A percentile compares a stretch with the other conserved stretches of the same genome.
phyloP scores from a whole-genome alignment of 2,329 filamentous ascomycete species.

The Colletotrichum phormii region DNA sequence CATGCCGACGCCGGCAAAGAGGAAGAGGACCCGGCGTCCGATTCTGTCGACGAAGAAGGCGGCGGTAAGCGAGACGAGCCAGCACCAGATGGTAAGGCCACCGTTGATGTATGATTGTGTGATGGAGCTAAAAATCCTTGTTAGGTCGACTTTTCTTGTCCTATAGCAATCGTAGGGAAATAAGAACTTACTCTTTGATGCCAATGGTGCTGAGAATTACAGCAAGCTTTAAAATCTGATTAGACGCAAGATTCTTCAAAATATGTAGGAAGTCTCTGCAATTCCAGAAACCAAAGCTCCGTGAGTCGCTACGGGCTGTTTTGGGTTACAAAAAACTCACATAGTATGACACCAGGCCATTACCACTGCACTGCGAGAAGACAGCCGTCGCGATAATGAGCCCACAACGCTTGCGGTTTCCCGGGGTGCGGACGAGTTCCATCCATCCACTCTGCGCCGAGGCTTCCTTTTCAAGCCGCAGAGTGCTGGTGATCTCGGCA shows the following conservation, averaged over 20 bases:
- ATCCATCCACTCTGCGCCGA: constrained; percentile 48
- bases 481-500: constrained; percentile 48
- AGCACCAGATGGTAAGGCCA: constrained; percentile 43
- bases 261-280: too few species aligned
- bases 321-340: background rate
- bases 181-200: constrained; percentile 32
- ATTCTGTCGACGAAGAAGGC: constrained; percentile 44
- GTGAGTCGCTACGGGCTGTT: too few species aligned
- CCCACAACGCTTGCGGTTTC: constrained; percentile 41
- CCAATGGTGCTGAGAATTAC: constrained; percentile 23
- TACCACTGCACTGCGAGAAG: constrained; percentile 39
- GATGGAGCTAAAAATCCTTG: background rate
- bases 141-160: too few species aligned
- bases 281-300: too few species aligned
- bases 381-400: constrained; percentile 48
- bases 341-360: constrained; percentile 29
- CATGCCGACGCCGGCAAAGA: constrained; percentile 40
- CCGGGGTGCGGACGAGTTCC: constrained; percentile 49
- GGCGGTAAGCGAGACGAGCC: constrained; percentile 41
- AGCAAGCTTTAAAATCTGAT: background rate
- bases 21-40: constrained; percentile 41
- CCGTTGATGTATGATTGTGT: constrained; percentile 33
- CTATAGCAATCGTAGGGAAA: too few species aligned
- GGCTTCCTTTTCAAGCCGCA: constrained; percentile 53
- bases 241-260: background rate